Evolutionary conservation across 2,329 filamentous ascomycete genomes (phyloP).

Genomic region (Geosmithia putterillii): DNA sequence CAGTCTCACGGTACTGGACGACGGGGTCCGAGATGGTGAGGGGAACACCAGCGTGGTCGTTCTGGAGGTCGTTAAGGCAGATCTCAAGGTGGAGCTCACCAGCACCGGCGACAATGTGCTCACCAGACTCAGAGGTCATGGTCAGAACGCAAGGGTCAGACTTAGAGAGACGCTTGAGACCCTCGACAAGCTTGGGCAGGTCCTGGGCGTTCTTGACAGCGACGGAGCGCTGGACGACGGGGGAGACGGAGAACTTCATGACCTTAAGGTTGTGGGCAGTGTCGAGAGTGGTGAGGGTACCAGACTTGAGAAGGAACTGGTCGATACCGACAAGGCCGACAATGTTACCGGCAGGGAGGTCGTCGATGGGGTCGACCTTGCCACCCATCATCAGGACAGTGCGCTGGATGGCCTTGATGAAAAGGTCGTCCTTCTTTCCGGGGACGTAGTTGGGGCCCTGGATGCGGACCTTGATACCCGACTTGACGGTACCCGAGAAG

Average conservation of each 20-base stretch:
- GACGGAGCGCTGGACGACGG: constrained; percentile 95
- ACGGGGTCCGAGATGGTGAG: constrained; percentile 97
- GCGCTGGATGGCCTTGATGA: constrained; percentile 99
- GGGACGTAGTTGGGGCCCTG: constrained; percentile 98
- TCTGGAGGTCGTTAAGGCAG: constrained; percentile 99
- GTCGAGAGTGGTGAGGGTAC: constrained; percentile 94
- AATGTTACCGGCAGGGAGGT: constrained; percentile 99
- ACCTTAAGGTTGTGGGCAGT: constrained; percentile 99
- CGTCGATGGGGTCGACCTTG: constrained; percentile 96
- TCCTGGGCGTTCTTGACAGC: constrained; percentile 99
- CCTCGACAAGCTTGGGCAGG: constrained; percentile 98
- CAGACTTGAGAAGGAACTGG: constrained; percentile 99
- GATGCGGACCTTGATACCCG: constrained; percentile 98
- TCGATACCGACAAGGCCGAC: constrained; percentile 98
- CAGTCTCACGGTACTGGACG: constrained; percentile 97
- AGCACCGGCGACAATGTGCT: constrained; percentile 98
- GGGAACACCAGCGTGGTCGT: constrained; percentile 97
- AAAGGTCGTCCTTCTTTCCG: constrained; percentile 97
- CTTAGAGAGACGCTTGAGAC: constrained; percentile 99
- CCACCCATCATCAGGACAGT: constrained; percentile 99
- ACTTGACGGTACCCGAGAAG: constrained; percentile 95
- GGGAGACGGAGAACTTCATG: constrained; percentile 99
- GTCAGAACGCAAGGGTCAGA: constrained; percentile 97
- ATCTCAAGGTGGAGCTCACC: constrained; percentile 99
- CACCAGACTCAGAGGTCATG: constrained; percentile 79